Conservation (phyloP, 2,329 filamentous ascomycete genomes). For the Aspergillus pseudoterreus region DNA sequence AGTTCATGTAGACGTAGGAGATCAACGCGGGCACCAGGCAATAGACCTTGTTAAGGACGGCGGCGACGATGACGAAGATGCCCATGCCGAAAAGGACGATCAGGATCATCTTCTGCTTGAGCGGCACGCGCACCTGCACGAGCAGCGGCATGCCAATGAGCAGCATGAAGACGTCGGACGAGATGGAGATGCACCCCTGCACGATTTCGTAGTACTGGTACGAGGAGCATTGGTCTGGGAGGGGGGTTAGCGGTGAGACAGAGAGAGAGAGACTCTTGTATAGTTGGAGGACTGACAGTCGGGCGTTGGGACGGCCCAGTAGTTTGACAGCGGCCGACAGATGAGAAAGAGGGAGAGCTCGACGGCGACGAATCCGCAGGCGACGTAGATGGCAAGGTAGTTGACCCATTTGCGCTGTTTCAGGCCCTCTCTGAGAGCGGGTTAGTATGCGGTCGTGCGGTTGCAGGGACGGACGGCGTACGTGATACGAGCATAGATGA, state of each 20-base stretch:
- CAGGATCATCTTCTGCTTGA: slow-evolving; percentile 43
- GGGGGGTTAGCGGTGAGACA: background rate
- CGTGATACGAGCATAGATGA: slow-evolving; percentile 52
- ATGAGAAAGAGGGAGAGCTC: slow-evolving; percentile 51
- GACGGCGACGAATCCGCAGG: slow-evolving; percentile 45
- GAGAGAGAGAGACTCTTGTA: too few relatives aligned
- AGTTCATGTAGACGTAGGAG: slow-evolving; percentile 45
- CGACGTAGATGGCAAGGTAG: slow-evolving; percentile 41
- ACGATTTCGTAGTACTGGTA: slow-evolving; percentile 46
- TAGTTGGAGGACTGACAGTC: slow-evolving; percentile 23
- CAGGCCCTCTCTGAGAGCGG: slow-evolving; percentile 25
- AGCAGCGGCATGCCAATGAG: slow-evolving; percentile 42
- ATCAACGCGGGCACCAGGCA: slow-evolving; percentile 40
- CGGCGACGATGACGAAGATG: slow-evolving; percentile 47
- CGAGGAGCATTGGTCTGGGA: slow-evolving; percentile 37
- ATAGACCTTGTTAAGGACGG: slow-evolving; percentile 49
- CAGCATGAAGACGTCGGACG: slow-evolving; percentile 43
- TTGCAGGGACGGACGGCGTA: slow-evolving; percentile 15
- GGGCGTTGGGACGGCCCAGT: slow-evolving; percentile 49
- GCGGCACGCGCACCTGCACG: slow-evolving; percentile 36
- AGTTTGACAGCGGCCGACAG: slow-evolving; percentile 48
- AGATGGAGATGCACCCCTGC: slow-evolving; percentile 45
- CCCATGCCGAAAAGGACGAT: slow-evolving; percentile 44
- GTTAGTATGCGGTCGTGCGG: slow-evolving; percentile 1
- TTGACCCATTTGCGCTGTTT: slow-evolving; percentile 34